Conservation (phyloP, 305 asterid species). For the Caryopteris hybrid region DNA sequence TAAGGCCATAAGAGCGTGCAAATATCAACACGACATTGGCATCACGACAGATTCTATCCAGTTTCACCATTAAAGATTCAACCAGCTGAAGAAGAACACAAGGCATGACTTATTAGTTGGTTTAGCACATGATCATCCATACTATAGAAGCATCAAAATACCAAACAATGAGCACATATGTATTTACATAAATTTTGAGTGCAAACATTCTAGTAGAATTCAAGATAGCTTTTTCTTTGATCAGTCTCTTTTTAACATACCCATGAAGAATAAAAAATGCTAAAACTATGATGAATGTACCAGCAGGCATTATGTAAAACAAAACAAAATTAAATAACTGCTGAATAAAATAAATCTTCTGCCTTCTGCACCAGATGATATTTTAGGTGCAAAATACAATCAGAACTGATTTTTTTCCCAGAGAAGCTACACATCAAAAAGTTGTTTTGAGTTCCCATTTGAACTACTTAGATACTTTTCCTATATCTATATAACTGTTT, state of each 20-base stretch:
- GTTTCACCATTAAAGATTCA: conserved; percentile 81
- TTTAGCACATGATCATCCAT: not conserved
- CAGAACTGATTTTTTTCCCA: not conserved
- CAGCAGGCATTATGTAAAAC: not conserved
- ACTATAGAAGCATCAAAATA: conserved; percentile 4
- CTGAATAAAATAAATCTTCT: not conserved
- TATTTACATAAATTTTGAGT: too few relatives aligned
- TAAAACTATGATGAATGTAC: not conserved
- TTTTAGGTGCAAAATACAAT: not conserved
- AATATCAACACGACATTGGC: conserved; percentile 77
- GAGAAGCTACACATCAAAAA: not conserved
- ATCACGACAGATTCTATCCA: conserved; percentile 84
- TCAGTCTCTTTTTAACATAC: not conserved
- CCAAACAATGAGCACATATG: not conserved
- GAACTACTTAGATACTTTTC: not conserved
- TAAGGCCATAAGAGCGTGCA: conserved; percentile 94
- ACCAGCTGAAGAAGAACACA: conserved; percentile 53
- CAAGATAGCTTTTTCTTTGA: not conserved
- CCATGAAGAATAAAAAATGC: not conserved
- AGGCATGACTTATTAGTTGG: not conserved
- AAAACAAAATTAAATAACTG: not conserved
- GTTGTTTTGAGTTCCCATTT: not conserved
- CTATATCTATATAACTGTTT: not conserved
- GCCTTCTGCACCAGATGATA: not conserved
- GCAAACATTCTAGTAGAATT: not conserved